A percentile compares a stretch with the other conserved stretches of the same genome.
Evolutionary conservation across 495 filamentous ascomycete genomes (phyloP).

Genomic region (Aspergillus sclerotiicarbonarius): DNA sequence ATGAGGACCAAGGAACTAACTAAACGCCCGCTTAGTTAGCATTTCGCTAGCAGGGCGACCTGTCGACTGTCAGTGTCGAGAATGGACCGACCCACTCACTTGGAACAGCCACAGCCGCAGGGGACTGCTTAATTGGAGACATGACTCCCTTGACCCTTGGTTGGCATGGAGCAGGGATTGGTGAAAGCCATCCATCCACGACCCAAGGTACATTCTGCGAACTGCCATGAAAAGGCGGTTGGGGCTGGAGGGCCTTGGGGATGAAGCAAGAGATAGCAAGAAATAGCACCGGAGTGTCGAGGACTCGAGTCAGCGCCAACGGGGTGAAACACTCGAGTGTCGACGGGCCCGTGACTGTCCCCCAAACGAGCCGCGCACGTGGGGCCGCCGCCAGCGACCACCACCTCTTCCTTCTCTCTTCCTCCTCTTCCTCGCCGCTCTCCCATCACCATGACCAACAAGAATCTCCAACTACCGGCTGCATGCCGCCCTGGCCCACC

Average conservation of each 20-base stretch:
- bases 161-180: background rate
- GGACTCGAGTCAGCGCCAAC: background rate
- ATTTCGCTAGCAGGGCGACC: background rate
- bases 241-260: too few species aligned
- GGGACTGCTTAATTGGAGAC: background rate
- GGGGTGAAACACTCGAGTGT: background rate
- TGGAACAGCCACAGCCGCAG: constrained; percentile 1
- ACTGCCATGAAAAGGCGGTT: background rate
- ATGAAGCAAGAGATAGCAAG: too few species aligned
- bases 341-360: too few species aligned
- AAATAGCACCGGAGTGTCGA: too few species aligned
- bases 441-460: background rate
- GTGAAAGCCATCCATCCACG: background rate
- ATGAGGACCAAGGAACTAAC: background rate
- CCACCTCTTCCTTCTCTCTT: background rate
- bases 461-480: background rate
- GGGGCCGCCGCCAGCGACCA: background rate
- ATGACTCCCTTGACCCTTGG: background rate
- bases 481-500: too few species aligned
- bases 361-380: background rate
- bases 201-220: background rate
- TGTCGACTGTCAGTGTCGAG: background rate
- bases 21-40: background rate
- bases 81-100: background rate
- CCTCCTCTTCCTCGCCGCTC: background rate